Evolutionary conservation across 495 filamentous ascomycete species (phyloP).

Genomic region (Penicillium fimorum): DNA sequence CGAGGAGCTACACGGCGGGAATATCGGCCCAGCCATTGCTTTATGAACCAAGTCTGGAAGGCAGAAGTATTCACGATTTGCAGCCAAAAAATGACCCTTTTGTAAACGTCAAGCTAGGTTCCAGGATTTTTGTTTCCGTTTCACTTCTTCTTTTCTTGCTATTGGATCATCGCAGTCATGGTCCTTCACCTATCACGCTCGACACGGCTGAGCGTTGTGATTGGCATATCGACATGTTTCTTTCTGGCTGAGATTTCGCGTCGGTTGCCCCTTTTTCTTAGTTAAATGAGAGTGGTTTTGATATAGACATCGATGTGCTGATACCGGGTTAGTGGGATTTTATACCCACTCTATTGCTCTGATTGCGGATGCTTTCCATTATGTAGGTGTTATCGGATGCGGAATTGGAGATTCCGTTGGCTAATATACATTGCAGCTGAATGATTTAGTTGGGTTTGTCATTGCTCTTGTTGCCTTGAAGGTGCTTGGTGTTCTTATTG

Average conservation of each 20-base stretch:
- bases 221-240: constrained; percentile 50
- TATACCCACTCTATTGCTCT: constrained; percentile 80
- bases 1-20: constrained; percentile 19
- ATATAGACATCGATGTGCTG: constrained; percentile 4
- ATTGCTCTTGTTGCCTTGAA: constrained; percentile 84
- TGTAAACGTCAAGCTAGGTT: not conserved
- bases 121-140: not conserved
- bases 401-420: not conserved
- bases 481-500: constrained; percentile 36
- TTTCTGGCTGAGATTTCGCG: constrained; percentile 52
- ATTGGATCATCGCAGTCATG: constrained; percentile 18
- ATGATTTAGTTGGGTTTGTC: constrained; percentile 83
- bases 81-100: not conserved
- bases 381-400: constrained; percentile 51
- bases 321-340: constrained; percentile 59
- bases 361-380: constrained; percentile 92
- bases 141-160: not conserved
- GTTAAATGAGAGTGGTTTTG: not conserved
- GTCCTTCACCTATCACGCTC: constrained; percentile 33
- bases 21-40: constrained; percentile 13
- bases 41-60: constrained; percentile 14
- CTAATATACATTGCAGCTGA: constrained; percentile 57
- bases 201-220: constrained; percentile 44
- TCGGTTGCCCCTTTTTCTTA: constrained; percentile 19
- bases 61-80: constrained; percentile 11